Evolutionary conservation across 768 basidiomycete species (phyloP), one percentile per base, ranked within the genome.

Genomic region (Lepiota brunneoincarnata): DNA sequence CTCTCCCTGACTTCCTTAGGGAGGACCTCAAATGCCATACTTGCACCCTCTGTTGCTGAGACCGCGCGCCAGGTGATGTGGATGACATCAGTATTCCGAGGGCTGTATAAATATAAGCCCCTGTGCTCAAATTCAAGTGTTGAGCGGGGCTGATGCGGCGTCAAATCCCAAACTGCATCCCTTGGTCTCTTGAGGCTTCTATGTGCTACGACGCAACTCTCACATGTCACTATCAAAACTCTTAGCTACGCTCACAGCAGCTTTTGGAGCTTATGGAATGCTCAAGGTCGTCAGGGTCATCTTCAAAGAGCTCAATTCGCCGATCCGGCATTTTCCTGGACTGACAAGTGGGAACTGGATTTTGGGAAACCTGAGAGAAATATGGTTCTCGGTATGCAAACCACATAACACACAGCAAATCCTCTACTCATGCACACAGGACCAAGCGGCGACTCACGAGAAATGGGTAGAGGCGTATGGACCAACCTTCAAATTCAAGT

Each of bases 341-440:
- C 54, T 49, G 11, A 18, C 46, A 17, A 42, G 39, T 14, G 7
- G 26, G 34, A 48, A 49, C 18, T 20, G 48, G 6, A 17, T 49
- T 18, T 17, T 34, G 7, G 54, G 54, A 9, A 55, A 49, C 28
- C 3, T 55, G 39, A 55, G 41, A 11, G 46, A 55, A 20, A 40
- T 55, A 14, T 14, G 44, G 24, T 21, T 43, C n/a, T 14, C 39
- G 18, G 54, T 55, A 26, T 2, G 54, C 21, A 24, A 17, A 28
- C 34, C 41, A 21, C 17, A 14, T 36, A 3, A 12, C 28, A 7
- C 10, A 14, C 9, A 37, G 24, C 31, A 34, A 46, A 7, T 26
- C 6, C 31, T 20, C 5, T 11, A 7, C 17, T 26, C 39, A n/a
- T 14, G 17, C 6, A 15, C 23, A 18, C 38, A 75, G 75, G 39